These are phyloP conservation scores for Leccinum variicolor DNA, from an alignment of 768 basidiomycete species.

Conservation along the genomic window DNA sequence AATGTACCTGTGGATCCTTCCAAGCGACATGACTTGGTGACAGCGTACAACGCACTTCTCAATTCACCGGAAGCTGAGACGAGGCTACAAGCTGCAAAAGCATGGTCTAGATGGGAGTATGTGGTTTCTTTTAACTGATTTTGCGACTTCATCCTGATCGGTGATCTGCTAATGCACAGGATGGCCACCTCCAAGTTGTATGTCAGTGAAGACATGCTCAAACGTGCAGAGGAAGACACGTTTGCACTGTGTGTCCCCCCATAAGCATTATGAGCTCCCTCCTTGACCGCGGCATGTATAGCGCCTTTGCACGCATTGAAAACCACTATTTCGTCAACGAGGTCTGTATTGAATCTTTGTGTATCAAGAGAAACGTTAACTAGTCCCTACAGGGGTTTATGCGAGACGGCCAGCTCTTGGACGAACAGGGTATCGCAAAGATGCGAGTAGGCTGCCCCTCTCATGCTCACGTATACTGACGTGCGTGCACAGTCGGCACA, in stretches of 20 bases:
- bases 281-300: conserved; percentile 27
- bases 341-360: conserved; percentile 34
- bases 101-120: conserved; percentile 91
- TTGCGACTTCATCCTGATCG: background rate
- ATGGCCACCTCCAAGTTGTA: conserved; percentile 79
- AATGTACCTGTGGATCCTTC: conserved; percentile 74
- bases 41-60: conserved; percentile 80
- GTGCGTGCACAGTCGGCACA: conserved; percentile 63
- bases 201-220: conserved; percentile 66
- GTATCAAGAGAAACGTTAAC: conserved; percentile 5
- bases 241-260: conserved; percentile 63
- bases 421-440: conserved; percentile 80
- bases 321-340: conserved; percentile 89
- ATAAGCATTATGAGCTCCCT: conserved; percentile 4
- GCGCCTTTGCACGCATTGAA: conserved; percentile 85
- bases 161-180: conserved; percentile 35
- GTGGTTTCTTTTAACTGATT: conserved; percentile 28
- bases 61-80: conserved; percentile 67
- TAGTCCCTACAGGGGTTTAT: conserved; percentile 63
- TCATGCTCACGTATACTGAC: conserved; percentile 5
- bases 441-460: conserved; percentile 49
- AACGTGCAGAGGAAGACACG: conserved; percentile 64
- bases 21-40: conserved; percentile 75
- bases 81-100: conserved; percentile 68
- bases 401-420: conserved; percentile 84